Conservation (phyloP, 1,284 basidiomycete genomes). For the Leccinum pachyderme region DNA sequence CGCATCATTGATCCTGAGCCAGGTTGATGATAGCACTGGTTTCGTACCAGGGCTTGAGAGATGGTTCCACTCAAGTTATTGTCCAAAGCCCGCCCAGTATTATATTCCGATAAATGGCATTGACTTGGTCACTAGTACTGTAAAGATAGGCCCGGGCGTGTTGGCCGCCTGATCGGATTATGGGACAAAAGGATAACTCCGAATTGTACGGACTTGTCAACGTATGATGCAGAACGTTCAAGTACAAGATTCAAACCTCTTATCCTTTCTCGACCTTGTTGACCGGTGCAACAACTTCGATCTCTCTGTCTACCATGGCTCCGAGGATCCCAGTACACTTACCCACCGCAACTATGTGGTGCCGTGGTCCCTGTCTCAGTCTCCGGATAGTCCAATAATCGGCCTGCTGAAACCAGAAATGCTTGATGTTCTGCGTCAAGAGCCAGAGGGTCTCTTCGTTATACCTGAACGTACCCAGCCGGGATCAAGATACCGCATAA, state of each 20-base stretch:
- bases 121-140: not conserved
- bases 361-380: constrained; percentile 50
- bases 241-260: constrained; percentile 32
- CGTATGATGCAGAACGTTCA: not conserved
- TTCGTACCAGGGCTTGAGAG: not conserved
- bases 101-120: not conserved
- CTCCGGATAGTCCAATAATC: constrained; percentile 49
- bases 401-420: constrained; percentile 63
- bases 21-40: not conserved
- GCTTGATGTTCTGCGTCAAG: constrained; percentile 48
- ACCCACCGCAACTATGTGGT: constrained; percentile 44
- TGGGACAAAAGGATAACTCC: constrained; percentile 22
- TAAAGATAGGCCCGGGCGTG: not conserved
- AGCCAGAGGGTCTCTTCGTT: constrained; percentile 45
- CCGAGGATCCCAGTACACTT: constrained; percentile 12
- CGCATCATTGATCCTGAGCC: too few relatives aligned
- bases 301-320: constrained; percentile 25
- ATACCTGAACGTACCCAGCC: constrained; percentile 32
- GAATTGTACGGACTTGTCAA: not conserved
- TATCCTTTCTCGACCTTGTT: constrained; percentile 58
- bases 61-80: too few relatives aligned
- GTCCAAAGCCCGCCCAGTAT: too few relatives aligned
- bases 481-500: constrained; percentile 38
- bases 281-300: constrained; percentile 64
- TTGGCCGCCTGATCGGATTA: too few relatives aligned